Base-by-base conservation (phyloP, 495 filamentous ascomycete genomes). In the Penicillium cosmopolitanum region DNA sequence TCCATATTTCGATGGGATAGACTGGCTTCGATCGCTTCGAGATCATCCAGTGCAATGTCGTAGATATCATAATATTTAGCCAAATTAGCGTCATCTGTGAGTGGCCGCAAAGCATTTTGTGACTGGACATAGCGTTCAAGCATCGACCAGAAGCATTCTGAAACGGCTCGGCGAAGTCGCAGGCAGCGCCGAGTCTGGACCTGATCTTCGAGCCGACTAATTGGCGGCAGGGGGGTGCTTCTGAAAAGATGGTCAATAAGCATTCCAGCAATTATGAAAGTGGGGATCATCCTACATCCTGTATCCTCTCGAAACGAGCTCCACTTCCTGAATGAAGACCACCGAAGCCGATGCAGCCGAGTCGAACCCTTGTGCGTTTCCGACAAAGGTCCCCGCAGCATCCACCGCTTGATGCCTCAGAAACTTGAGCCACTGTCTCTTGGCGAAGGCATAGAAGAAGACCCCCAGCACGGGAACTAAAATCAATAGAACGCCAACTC, bases 21-120 rank as follows among this genome's bases (percentile, higher is more conserved):
- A 3, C 84, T 84, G 21, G 82, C 70, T 56, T 85, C 78, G 4
- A 87, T 85, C 55, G 90, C 88, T 50, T 82, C 79, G 13, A 93
- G 80, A 64, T 98, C 93, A 34, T 85, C 84, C 48, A 88, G 81
- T 54, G 84, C 91, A 58, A 98, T 87, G 65, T 98, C 93, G 64
- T 97, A 97, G 36, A 97, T 88, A 65, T 96, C 93, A 58, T 90
- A 87, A 69, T 93, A 96, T 75, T 91, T 95, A 50, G 93, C 93
- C 13, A 96, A 77, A 65, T 96, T 89, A 48, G 86, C 78, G 61
- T 88, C 83, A 67, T 93, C 86, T 2, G 91, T 85, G 35, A 96
- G 84, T 6, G 83, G 85, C 66, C 87, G 87, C 31, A 97, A 73
- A 8, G 77, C 79, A 34, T 80, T 77, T 55, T 85, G 89, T 9